A percentile compares a stretch with the other conserved stretches of the same genome.
phyloP scores from a whole-genome alignment of 1,284 basidiomycete species.

The Tylopilus microsporus region DNA sequence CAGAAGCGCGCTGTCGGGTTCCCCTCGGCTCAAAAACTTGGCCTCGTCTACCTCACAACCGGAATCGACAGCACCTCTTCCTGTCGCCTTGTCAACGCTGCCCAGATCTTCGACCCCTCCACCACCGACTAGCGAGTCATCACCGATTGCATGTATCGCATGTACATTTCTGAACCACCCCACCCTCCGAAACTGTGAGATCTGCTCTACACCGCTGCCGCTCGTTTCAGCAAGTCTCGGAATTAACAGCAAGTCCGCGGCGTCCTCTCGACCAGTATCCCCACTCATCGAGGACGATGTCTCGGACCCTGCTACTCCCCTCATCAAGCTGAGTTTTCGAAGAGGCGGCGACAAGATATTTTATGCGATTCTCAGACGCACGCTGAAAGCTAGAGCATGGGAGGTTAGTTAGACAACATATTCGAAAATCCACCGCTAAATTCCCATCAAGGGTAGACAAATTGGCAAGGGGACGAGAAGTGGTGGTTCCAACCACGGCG shows the following conservation, averaged over 20 bases:
- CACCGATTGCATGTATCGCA: constrained; percentile 63
- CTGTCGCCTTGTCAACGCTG: constrained; percentile 24
- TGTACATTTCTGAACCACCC: constrained; percentile 94
- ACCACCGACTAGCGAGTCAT: constrained; percentile 9
- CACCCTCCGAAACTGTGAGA: constrained; percentile 75
- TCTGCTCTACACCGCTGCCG: constrained; percentile 72
- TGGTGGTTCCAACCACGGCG: constrained; percentile 24
- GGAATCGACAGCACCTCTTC: constrained; percentile 31
- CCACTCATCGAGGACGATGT: constrained; percentile 40
- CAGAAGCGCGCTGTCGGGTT: constrained; percentile 39
- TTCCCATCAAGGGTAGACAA: constrained; percentile 22
- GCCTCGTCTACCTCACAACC: constrained; percentile 38
- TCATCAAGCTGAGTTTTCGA: constrained; percentile 80
- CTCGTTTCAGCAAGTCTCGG: constrained; percentile 25
- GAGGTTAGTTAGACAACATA: constrained; percentile 44
- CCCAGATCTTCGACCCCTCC: constrained; percentile 19
- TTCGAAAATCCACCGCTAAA: constrained; percentile 6
- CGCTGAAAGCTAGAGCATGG: constrained; percentile 79
- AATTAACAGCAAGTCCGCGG: constrained; percentile 51
- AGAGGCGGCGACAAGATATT: constrained; percentile 85
- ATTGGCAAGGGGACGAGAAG: constrained; percentile 23
- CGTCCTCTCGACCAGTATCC: constrained; percentile 52
- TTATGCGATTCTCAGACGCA: constrained; percentile 75
- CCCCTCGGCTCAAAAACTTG: constrained; percentile 28
- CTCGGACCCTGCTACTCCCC: constrained; percentile 34